Conservation (phyloP, 805 yeast species). For the Nakazawaea ishiwadae region DNA sequence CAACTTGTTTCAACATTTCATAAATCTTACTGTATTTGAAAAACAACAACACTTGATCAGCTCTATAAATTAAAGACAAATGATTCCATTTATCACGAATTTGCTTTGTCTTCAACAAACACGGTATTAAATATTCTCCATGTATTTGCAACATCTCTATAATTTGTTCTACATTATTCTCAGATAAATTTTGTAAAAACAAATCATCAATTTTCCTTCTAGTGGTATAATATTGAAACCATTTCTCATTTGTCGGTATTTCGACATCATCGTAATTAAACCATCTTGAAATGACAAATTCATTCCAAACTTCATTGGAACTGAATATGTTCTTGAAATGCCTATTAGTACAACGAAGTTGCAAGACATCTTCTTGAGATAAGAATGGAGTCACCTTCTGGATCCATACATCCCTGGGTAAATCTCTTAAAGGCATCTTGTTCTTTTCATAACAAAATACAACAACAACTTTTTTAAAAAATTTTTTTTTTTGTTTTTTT, state of each 20-base stretch:
- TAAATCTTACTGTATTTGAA: slow-evolving; percentile 4
- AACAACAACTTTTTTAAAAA: too few relatives aligned
- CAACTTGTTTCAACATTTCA: background rate
- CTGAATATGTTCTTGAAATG: slow-evolving; percentile 1
- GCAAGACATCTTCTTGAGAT: background rate
- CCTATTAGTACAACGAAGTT: slow-evolving; percentile 3
- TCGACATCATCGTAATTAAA: slow-evolving; percentile 1
- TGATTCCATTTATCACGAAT: background rate
- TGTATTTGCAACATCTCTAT: background rate
- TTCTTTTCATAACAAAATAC: too few relatives aligned
- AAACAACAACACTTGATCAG: background rate
- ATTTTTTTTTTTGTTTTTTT: background rate
- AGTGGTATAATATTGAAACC: background rate
- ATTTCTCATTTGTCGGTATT: background rate
- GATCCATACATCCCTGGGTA: slow-evolving; percentile 10
- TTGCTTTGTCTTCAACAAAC: background rate
- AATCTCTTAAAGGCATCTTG: background rate
- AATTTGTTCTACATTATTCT: background rate
- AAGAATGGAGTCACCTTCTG: slow-evolving; percentile 1
- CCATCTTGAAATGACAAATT: background rate
- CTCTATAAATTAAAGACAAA: background rate
- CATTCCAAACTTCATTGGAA: slow-evolving; percentile 9
- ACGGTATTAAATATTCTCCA: background rate
- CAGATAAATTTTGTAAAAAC: background rate
- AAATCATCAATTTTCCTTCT: background rate